Conservation (phyloP, 2,329 filamentous ascomycete genomes). For the Beauveria varroae region DNA sequence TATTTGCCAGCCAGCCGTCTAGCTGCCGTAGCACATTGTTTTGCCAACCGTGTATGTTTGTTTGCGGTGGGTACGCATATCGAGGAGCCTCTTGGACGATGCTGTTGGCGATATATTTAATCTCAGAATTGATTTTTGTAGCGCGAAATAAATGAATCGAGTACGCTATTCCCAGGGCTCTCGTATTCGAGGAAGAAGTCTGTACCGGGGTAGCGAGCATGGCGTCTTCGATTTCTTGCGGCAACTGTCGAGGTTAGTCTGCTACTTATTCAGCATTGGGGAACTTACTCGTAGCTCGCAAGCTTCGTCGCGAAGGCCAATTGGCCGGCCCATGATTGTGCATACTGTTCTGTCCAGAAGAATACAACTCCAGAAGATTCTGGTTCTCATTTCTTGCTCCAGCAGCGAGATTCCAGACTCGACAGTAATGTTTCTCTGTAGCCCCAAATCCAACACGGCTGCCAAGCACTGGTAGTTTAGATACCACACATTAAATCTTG, state of each 20-base stretch:
- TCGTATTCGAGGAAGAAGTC: constrained; percentile 1
- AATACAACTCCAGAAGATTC: constrained; percentile 48
- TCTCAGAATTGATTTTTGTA: constrained; percentile 44
- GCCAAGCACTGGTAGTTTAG: constrained; percentile 49
- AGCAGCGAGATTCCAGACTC: constrained; percentile 35
- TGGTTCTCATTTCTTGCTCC: constrained; percentile 46
- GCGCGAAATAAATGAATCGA: constrained; percentile 42
- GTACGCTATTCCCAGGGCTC: constrained; percentile 28
- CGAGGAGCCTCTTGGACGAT: constrained; percentile 37
- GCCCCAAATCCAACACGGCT: constrained; percentile 40
- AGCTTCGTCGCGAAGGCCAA: constrained; percentile 47
- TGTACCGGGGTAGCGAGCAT: constrained; percentile 9
- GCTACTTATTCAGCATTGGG: background rate
- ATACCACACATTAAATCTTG: constrained; percentile 45
- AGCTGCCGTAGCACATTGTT: constrained; percentile 31
- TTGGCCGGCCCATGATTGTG: constrained; percentile 49
- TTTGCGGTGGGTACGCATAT: constrained; percentile 40
- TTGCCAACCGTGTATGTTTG: constrained; percentile 40
- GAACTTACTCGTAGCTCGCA: constrained; percentile 40
- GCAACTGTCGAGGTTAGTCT: constrained; percentile 21
- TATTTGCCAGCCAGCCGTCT: constrained; percentile 30
- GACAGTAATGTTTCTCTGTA: constrained; percentile 41
- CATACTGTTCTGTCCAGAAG: constrained; percentile 43
- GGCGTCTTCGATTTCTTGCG: constrained; percentile 19
- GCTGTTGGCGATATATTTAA: constrained; percentile 50